phyloP scores from a whole-genome alignment of 495 filamentous ascomycete genomes.

The Rhizodiscina lignyota region DNA sequence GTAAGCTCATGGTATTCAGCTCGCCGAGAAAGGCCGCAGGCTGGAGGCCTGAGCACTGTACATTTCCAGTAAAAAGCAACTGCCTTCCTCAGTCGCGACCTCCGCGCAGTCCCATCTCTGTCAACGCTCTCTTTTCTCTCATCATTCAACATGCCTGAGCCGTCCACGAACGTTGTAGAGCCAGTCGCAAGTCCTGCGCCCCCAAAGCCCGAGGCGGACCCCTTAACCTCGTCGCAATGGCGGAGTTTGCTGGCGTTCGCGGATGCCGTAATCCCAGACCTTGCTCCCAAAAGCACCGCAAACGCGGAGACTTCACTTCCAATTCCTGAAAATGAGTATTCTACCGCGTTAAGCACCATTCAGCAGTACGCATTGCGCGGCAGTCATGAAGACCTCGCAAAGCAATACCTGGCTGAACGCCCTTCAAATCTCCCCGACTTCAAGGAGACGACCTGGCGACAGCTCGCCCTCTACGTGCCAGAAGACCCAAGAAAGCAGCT shows the following conservation, averaged over 20 bases:
- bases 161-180: too few relatives aligned
- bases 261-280: slow-evolving; percentile 18
- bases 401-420: not conserved
- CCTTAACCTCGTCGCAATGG: slow-evolving; percentile 19
- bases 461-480: not conserved
- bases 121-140: too few relatives aligned
- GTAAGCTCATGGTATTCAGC: too few relatives aligned
- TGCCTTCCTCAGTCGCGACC: too few relatives aligned
- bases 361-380: not conserved
- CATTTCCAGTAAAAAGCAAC: too few relatives aligned
- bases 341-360: slow-evolving; percentile 8
- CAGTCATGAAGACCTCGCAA: not conserved
- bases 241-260: slow-evolving; percentile 18
- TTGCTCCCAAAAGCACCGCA: slow-evolving; percentile 10
- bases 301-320: slow-evolving; percentile 10
- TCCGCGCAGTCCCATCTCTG: too few relatives aligned
- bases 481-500: not conserved
- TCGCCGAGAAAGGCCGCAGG: too few relatives aligned
- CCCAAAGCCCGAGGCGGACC: slow-evolving; percentile 13
- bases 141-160: too few relatives aligned
- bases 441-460: not conserved
- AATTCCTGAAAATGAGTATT: slow-evolving; percentile 11
- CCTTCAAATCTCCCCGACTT: not conserved
- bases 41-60: too few relatives aligned
- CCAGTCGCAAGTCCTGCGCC: too few relatives aligned